Evolutionary conservation across 768 basidiomycete species (phyloP).

Genomic region (Suillus fuscotomentosus): DNA sequence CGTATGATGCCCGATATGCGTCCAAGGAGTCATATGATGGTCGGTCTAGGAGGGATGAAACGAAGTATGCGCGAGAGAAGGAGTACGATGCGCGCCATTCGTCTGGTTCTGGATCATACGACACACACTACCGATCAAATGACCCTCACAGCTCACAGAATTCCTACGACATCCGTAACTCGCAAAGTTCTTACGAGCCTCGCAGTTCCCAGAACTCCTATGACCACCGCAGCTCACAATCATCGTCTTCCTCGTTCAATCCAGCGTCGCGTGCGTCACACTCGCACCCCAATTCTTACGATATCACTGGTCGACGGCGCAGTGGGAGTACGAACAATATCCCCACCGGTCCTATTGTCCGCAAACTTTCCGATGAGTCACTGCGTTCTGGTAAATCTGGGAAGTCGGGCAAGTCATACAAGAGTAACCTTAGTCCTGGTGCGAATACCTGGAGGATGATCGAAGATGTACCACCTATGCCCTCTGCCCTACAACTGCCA

Average conservation of each 20-base stretch:
- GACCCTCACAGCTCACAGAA: neutral
- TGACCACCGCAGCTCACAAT: neutral
- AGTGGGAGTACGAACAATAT: conserved; percentile 25
- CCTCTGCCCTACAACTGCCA: conserved; percentile 16
- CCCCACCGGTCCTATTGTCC: conserved; percentile 18
- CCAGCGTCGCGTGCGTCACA: neutral
- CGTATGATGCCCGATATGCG: conserved; percentile 15
- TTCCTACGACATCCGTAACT: neutral
- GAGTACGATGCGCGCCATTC: conserved; percentile 5
- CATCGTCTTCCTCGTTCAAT: neutral
- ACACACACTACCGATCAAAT: neutral
- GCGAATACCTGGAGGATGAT: conserved; percentile 7
- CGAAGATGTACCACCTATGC: conserved; percentile 28
- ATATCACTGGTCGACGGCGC: conserved; percentile 20
- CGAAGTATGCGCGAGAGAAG: conserved; percentile 2
- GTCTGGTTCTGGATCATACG: conserved; percentile 15
- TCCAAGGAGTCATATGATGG: neutral
- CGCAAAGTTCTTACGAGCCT: neutral
- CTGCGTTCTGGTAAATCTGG: conserved; percentile 39
- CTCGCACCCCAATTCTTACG: neutral
- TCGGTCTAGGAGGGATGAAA: neutral
- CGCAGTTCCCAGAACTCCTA: neutral
- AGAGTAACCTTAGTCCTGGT: conserved; percentile 14
- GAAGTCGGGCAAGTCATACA: conserved; percentile 31
- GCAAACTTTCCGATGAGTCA: conserved; percentile 39